phyloP scores from a whole-genome alignment of 805 yeast species.

The Kodamaea sagamina region DNA sequence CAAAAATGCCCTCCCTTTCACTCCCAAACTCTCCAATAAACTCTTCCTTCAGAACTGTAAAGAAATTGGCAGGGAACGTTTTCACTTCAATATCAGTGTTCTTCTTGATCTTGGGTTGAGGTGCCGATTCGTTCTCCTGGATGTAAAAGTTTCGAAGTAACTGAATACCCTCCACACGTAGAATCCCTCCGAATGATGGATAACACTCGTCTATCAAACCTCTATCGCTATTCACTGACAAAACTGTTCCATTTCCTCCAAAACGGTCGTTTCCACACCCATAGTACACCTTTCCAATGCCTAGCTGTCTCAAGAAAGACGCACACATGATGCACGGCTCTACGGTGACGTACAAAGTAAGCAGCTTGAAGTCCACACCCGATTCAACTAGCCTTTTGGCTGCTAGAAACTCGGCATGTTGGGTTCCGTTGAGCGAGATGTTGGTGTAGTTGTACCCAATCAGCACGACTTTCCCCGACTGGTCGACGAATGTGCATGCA shows the following conservation, averaged over 20 bases:
- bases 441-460: conserved; percentile 87
- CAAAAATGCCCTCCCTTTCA: conserved; percentile 22
- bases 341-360: conserved; percentile 86
- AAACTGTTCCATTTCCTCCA: conserved; percentile 94
- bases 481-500: conserved; percentile 62
- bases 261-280: conserved; percentile 95
- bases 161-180: conserved; percentile 79
- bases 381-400: conserved; percentile 45
- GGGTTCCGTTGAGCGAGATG: conserved; percentile 77
- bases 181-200: conserved; percentile 71
- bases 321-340: conserved; percentile 99
- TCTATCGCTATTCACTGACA: conserved; percentile 44
- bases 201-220: conserved; percentile 37
- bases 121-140: conserved; percentile 83
- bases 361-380: conserved; percentile 42
- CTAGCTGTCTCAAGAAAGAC: conserved; percentile 79
- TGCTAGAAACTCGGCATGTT: conserved; percentile 91
- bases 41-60: conserved; percentile 52
- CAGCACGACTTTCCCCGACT: conserved; percentile 56
- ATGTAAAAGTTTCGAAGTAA: conserved; percentile 81
- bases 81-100: conserved; percentile 59
- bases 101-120: conserved; percentile 73
- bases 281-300: conserved; percentile 71
- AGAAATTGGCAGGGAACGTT: conserved; percentile 57
- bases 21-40: conserved; percentile 55